A percentile compares a stretch with the other conserved stretches of the same genome.
Conservation (phyloP, 352 stramenopile species). For the Globisporangium nunn region DNA sequence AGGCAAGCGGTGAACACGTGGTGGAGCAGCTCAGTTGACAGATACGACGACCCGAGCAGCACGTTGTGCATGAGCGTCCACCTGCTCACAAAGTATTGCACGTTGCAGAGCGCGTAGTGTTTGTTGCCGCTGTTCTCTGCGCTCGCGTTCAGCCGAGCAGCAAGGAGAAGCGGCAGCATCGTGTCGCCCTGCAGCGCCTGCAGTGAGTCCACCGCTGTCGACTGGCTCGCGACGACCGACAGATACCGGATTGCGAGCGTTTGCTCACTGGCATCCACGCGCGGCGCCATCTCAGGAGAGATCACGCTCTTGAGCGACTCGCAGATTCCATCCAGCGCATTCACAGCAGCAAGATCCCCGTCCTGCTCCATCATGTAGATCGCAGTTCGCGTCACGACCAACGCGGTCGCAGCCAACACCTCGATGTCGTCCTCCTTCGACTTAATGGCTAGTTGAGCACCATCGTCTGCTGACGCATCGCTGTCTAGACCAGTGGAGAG, state of each 20-base stretch:
- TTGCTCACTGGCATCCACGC: slow-evolving; percentile 21
- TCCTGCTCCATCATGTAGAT: slow-evolving; percentile 27
- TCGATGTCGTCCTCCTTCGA: slow-evolving; percentile 20
- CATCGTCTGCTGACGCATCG: background rate
- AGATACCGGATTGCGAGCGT: slow-evolving; percentile 31
- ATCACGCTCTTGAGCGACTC: slow-evolving; percentile 22
- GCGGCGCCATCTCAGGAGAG: background rate
- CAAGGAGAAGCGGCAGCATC: slow-evolving; percentile 31
- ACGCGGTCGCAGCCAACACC: slow-evolving; percentile 18
- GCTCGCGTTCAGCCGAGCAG: slow-evolving; percentile 18
- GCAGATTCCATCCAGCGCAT: slow-evolving; percentile 25
- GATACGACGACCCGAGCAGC: slow-evolving; percentile 39
- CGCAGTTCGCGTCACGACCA: slow-evolving; percentile 35
- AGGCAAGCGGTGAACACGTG: slow-evolving; percentile 35
- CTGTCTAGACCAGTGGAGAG: background rate
- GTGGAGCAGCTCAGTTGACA: slow-evolving; percentile 31
- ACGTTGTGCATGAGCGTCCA: slow-evolving; percentile 50
- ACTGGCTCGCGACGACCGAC: slow-evolving; percentile 21
- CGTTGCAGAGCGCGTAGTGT: slow-evolving; percentile 19
- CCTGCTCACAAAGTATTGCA: slow-evolving; percentile 43
- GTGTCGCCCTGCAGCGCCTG: slow-evolving; percentile 24
- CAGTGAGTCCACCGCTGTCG: slow-evolving; percentile 25
- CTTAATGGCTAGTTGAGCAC: background rate
- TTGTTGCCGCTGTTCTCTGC: slow-evolving; percentile 1
- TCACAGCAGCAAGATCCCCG: slow-evolving; percentile 20